Evolutionary conservation across 2,329 filamentous ascomycete species (phyloP), one percentile per base, ranked within the genome.

Genomic region (Alternaria sp.): DNA sequence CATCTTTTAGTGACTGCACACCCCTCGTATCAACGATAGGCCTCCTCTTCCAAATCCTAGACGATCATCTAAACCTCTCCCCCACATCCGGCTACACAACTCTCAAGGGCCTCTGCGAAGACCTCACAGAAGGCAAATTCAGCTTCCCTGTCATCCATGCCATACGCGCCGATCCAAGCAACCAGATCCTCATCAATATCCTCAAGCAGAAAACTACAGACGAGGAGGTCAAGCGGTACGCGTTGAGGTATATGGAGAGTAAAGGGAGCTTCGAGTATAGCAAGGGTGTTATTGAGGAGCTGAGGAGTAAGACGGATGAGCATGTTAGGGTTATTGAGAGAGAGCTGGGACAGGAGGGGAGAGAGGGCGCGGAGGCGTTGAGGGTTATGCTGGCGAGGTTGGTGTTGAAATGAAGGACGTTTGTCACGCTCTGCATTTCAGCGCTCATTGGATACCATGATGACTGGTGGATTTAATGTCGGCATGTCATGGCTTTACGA

Each of bases 81-180:
- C 76, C 81, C 41, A 76, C 75, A 28, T 73, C 79, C 3, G 78
- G 73, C 73, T 97, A 97, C 83, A 89, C 89, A 38, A 84, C 90
- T 66, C 94, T 97, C 79, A 98, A 98, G 82, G 95, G 94, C 51
- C 87, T 97, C 69, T 97, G 92, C 79, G 94, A 98, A 82, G 95
- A 98, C 80, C 82, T 98, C 70, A 97, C 93, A 1, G 95, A 98
- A 82, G 94, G 94, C 65, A 98, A 98, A 84, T 97, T 97, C 82
- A 94, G 91, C 27, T 97, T 97, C 77, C 93, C 94, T 41, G 90
- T 98, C 72, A 97, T 98, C 72, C 94, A 98, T 81, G 91, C 91
- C 77, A 96, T 98, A 69, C 91, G 92, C 64, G 81, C 90, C 61
- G 87, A 93, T 75, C 92, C 87, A 18, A 81, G 82, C 30, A 92